These are phyloP conservation scores for Cercospora sojina DNA, from an alignment of 2,329 filamentous ascomycete genomes.

Conservation along the genomic window DNA sequence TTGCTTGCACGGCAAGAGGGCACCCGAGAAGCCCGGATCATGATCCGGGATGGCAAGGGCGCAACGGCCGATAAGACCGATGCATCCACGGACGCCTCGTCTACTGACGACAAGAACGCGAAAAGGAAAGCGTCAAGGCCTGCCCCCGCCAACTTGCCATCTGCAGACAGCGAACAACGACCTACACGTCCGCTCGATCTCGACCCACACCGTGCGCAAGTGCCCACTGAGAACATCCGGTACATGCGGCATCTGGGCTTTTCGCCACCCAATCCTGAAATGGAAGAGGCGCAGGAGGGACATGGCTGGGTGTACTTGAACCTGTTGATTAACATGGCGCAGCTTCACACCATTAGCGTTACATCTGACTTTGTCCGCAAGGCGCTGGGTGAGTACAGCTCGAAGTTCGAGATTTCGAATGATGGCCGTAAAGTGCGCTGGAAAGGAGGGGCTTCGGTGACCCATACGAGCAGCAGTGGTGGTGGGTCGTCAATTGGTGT, in stretches of 20 bases:
- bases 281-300: slow-evolving; percentile 58
- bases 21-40: slow-evolving; percentile 48
- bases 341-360: slow-evolving; percentile 81
- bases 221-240: slow-evolving; percentile 73
- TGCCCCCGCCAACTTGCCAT: not conserved
- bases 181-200: slow-evolving; percentile 74
- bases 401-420: slow-evolving; percentile 71
- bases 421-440: slow-evolving; percentile 79
- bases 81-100: slow-evolving; percentile 9
- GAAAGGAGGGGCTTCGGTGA: slow-evolving; percentile 67
- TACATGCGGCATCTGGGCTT: slow-evolving; percentile 75
- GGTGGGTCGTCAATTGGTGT: slow-evolving; percentile 26
- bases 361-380: slow-evolving; percentile 73
- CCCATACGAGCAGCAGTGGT: slow-evolving; percentile 60
- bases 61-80: slow-evolving; percentile 10
- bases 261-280: slow-evolving; percentile 57
- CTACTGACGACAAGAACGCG: not conserved
- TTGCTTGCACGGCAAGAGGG: slow-evolving; percentile 42
- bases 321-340: slow-evolving; percentile 75
- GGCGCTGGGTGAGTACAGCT: slow-evolving; percentile 68
- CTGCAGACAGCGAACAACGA: slow-evolving; percentile 59
- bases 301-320: slow-evolving; percentile 84
- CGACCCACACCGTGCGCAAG: slow-evolving; percentile 73
- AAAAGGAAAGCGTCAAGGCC: slow-evolving; percentile 2
- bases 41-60: slow-evolving; percentile 32